Conservation (phyloP, 139 green algal genomes). For the Chlamydomonas sp. region DNA sequence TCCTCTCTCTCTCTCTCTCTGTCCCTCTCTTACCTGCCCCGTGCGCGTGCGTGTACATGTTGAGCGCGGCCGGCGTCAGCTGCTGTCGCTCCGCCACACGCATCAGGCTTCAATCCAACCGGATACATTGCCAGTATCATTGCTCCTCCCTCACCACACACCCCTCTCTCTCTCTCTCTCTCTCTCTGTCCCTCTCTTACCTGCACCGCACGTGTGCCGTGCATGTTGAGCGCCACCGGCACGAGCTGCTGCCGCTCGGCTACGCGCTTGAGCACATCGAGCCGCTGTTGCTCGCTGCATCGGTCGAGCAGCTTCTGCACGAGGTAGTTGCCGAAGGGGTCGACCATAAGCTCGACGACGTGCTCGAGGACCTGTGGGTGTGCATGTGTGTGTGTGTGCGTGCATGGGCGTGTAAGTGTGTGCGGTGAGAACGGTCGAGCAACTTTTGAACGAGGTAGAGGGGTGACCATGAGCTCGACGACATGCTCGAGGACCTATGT, state of each 20-base stretch:
- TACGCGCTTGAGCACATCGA: conserved; percentile 63
- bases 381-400: neutral
- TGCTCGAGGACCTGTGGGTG: conserved; percentile 42
- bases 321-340: conserved; percentile 99
- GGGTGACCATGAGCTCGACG: too few relatives aligned
- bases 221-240: conserved; percentile 87
- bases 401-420: neutral
- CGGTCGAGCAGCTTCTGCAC: conserved; percentile 97
- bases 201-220: conserved; percentile 94
- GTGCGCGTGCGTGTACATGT: conserved; percentile 94
- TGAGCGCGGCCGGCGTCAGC: conserved; percentile 84
- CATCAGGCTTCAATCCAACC: too few relatives aligned
- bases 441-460: too few relatives aligned
- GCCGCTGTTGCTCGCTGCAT: conserved; percentile 85
- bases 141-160: too few relatives aligned
- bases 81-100: conserved; percentile 63
- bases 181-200: too few relatives aligned
- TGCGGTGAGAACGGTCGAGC: conserved; percentile 62
- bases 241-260: conserved; percentile 69
- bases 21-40: too few relatives aligned
- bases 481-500: too few relatives aligned
- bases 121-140: too few relatives aligned
- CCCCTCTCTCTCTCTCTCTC: too few relatives aligned
- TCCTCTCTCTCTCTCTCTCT: too few relatives aligned
- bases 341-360: conserved; percentile 90